Evolutionary conservation across 75 land plant species (phyloP), one percentile per base, ranked within the genome.

Genomic region (Sequoiadendron giganteum): DNA sequence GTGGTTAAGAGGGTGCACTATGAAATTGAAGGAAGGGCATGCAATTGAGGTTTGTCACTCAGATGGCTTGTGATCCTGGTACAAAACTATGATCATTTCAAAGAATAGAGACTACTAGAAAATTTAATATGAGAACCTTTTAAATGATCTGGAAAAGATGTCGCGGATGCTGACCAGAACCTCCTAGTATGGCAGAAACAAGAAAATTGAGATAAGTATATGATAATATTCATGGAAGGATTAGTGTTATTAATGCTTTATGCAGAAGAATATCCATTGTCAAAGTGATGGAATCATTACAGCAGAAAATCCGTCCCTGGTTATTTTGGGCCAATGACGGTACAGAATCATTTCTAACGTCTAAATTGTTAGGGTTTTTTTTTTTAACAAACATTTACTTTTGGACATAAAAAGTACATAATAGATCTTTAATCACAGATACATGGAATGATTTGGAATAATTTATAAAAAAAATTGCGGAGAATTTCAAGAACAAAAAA

Each of bases 171-270:
- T 36, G 0, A 36, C 0, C 38, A 36, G 38, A 0, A 36, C 38
- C 0, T 36, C 38, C 38, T 36, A 36, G 38, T 36, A 36, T 36
- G 38, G 0, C 38, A 36, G 38, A 36, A 61, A 73, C 30, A 72
- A 54, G 70, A 40, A 86, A 52, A 56, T 92, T 89, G 39, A 88
- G 90, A 15, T 93, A 94, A 86, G 93, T 92, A 3, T 88, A 89
- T 85, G 80, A 90, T 70, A 87, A 61, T 14, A 14, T 34, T 89
- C 89, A 3, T 94, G 92, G 93, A 91, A 91, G 83, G 49, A 88
- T 11, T 42, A 42, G 10, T 10, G 11, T 49, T 10, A 49, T 49
- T 11, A 49, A 49, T 10, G 52, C 10, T 49, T 48, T 8, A 48
- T 48, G 0, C 43, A 48, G 10, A 48, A 6, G 0, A 9, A 0